These are phyloP conservation scores for Penicillium waksmanii DNA, from an alignment of 495 filamentous ascomycete species.

Conservation along the genomic window DNA sequence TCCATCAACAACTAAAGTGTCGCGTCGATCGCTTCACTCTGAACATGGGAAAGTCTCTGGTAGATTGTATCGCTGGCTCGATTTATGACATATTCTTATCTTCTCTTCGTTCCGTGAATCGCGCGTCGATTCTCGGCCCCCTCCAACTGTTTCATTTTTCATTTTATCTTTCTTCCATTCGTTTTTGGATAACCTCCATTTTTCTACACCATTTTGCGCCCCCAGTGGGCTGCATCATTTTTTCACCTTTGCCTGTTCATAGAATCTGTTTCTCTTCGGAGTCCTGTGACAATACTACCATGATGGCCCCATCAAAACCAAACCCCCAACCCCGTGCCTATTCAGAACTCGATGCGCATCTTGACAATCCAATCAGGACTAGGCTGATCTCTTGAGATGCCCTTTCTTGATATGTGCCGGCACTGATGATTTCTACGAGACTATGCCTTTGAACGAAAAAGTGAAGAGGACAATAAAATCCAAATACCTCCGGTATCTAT, in stretches of 20 bases:
- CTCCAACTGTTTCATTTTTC: conserved; percentile 8
- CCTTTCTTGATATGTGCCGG: neutral
- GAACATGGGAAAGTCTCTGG: conserved; percentile 24
- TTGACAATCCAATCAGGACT: neutral
- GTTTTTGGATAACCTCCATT: conserved; percentile 9
- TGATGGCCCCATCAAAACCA: conserved; percentile 14
- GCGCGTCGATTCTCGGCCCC: neutral
- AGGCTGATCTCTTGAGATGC: neutral
- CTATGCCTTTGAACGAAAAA: conserved; percentile 3
- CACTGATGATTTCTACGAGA: conserved; percentile 9
- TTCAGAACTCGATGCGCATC: conserved; percentile 3
- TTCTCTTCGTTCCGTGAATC: conserved; percentile 11
- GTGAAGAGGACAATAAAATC: neutral
- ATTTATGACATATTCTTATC: conserved; percentile 10
- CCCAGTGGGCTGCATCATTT: conserved; percentile 21
- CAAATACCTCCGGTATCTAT: neutral
- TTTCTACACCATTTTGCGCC: conserved; percentile 15
- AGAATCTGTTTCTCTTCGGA: conserved; percentile 23
- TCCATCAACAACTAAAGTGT: conserved; percentile 34
- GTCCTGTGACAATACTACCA: conserved; percentile 30
- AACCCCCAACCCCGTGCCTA: conserved; percentile 1
- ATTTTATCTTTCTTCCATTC: conserved; percentile 18
- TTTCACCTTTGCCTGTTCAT: conserved; percentile 21
- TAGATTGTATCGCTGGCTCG: conserved; percentile 25
- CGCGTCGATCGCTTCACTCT: conserved; percentile 28